phyloP scores from a whole-genome alignment of 495 filamentous ascomycete genomes.

The Tuber aestivum region DNA sequence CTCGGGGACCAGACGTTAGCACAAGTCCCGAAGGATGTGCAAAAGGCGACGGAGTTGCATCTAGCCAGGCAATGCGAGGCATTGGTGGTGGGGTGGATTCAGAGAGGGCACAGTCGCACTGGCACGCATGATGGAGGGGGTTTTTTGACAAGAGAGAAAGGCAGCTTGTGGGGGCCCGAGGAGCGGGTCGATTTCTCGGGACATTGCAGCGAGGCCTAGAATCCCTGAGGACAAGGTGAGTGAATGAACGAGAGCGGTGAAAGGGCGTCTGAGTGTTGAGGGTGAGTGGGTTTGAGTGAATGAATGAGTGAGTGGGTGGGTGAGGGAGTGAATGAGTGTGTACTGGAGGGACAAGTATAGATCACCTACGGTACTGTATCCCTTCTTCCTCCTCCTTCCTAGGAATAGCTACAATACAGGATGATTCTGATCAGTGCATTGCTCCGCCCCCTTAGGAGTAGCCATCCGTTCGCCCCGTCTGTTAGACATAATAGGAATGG shows the following conservation, averaged over 20 bases:
- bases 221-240: not conserved
- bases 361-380: not conserved
- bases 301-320: not conserved
- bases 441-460: slow-evolving; percentile 25
- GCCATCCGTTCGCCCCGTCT: slow-evolving; percentile 12
- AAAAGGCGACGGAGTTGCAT: slow-evolving; percentile 32
- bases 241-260: not conserved
- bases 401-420: slow-evolving; percentile 28
- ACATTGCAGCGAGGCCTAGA: slow-evolving; percentile 12
- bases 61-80: slow-evolving; percentile 7
- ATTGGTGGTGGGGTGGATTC: slow-evolving; percentile 9
- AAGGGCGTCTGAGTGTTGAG: not conserved
- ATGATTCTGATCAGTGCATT: slow-evolving; percentile 21
- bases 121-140: slow-evolving; percentile 23
- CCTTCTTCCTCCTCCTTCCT: not conserved
- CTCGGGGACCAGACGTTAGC: slow-evolving; percentile 11
- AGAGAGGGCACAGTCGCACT: slow-evolving; percentile 14
- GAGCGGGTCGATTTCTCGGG: slow-evolving; percentile 22
- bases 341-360: not conserved
- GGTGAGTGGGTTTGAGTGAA: not conserved
- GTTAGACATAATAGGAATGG: slow-evolving; percentile 29
- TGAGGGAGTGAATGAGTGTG: not conserved
- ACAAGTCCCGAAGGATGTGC: slow-evolving; percentile 6
- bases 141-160: slow-evolving; percentile 11
- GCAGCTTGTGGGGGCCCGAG: slow-evolving; percentile 11